Conservation (phyloP, 2,329 filamentous ascomycete genomes). For the Colletotrichum nymphaeae region DNA sequence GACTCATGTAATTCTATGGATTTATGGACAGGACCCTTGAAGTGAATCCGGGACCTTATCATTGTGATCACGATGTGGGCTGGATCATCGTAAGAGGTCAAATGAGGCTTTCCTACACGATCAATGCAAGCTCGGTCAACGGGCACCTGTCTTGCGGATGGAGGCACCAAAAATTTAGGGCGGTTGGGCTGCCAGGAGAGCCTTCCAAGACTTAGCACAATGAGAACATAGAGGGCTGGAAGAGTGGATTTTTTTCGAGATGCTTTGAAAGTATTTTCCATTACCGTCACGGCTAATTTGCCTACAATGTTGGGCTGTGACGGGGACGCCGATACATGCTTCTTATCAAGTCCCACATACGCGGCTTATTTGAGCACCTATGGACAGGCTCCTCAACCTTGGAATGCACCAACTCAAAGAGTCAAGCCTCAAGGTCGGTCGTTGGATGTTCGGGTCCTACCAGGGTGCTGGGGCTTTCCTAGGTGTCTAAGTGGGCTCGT, state of each 20-base stretch:
- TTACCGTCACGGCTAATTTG: background rate
- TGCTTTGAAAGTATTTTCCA: constrained; percentile 10
- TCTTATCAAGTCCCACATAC: constrained; percentile 8
- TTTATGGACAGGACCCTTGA: background rate
- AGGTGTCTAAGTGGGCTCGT: background rate
- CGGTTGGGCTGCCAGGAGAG: background rate
- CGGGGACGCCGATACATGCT: constrained; percentile 26
- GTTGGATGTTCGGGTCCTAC: background rate
- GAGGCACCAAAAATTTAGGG: background rate
- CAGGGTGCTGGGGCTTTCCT: background rate
- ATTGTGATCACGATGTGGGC: background rate
- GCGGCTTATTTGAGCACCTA: constrained; percentile 11
- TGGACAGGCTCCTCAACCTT: background rate
- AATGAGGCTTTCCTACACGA: constrained; percentile 26
- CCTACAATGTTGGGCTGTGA: background rate
- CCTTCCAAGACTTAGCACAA: background rate
- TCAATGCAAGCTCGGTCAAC: constrained; percentile 10
- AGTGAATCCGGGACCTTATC: background rate
- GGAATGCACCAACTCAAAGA: background rate
- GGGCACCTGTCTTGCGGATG: background rate
- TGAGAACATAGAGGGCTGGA: background rate
- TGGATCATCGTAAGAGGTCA: background rate
- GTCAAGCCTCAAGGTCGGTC: background rate
- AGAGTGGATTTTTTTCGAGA: background rate
- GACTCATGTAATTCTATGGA: background rate